A percentile compares a stretch with the other conserved stretches of the same genome.
phyloP scores from a whole-genome alignment of 2,329 filamentous ascomycete species.

The Aspergillus arachidicola region DNA sequence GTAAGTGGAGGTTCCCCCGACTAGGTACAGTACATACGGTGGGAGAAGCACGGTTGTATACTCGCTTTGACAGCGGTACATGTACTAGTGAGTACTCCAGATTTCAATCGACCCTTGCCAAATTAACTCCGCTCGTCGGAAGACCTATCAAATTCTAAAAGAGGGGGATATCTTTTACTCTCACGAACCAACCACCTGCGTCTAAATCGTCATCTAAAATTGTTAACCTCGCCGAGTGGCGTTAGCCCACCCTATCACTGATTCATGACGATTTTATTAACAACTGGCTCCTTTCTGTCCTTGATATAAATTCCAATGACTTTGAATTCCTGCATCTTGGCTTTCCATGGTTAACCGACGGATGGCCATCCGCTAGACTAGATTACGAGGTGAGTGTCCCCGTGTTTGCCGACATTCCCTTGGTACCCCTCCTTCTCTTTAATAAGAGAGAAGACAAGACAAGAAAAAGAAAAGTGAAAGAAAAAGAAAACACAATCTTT shows the following conservation, averaged over 20 bases:
- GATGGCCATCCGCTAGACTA: background rate
- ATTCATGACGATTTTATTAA: constrained; percentile 1
- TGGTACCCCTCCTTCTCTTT: constrained; percentile 2
- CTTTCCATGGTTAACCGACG: background rate
- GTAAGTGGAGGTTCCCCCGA: background rate
- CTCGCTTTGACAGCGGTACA: background rate
- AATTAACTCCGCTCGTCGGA: background rate
- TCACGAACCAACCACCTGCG: constrained; percentile 3
- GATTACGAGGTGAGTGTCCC: constrained; percentile 2
- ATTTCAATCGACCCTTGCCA: background rate
- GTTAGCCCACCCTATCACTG: constrained; percentile 4
- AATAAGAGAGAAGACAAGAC: constrained; percentile 14
- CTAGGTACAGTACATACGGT: background rate
- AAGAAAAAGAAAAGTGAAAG: constrained; percentile 10
- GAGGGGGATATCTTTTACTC: background rate
- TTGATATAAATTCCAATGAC: background rate
- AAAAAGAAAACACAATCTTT: background rate
- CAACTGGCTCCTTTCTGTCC: background rate
- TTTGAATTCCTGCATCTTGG: background rate
- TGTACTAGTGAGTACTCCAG: background rate
- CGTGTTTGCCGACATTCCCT: constrained; percentile 7
- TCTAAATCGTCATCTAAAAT: constrained; percentile 8
- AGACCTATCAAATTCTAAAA: constrained; percentile 8
- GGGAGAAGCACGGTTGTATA: background rate
- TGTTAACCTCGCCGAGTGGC: constrained; percentile 8